Conservation (phyloP, 1,139 yeast species). For the Pichia sp. region DNA sequence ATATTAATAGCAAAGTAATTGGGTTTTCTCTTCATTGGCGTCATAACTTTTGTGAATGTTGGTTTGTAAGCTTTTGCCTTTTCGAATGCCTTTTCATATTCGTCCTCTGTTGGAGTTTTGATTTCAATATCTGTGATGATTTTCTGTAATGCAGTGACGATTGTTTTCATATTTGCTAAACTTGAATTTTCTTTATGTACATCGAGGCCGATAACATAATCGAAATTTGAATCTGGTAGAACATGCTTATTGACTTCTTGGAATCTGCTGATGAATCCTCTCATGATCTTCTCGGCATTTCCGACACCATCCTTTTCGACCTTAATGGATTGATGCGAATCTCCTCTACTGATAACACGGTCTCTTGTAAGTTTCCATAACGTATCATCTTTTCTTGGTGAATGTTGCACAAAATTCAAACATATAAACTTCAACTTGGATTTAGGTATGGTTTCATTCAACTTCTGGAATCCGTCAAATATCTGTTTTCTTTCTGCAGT, state of each 20-base stretch:
- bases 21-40: constrained; percentile 29
- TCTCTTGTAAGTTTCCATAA: constrained; percentile 53
- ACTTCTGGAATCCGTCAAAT: constrained; percentile 49
- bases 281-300: constrained; percentile 61
- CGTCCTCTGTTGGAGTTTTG: constrained; percentile 41
- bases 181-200: constrained; percentile 47
- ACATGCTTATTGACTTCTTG: constrained; percentile 49
- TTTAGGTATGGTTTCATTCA: constrained; percentile 36
- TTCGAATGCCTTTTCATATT: constrained; percentile 43
- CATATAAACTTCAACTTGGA: constrained; percentile 55
- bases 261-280: constrained; percentile 69
- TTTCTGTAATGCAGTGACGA: constrained; percentile 40
- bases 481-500: constrained; percentile 66
- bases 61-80: constrained; percentile 56
- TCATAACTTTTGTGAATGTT: constrained; percentile 39
- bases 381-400: constrained; percentile 27
- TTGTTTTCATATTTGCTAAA: constrained; percentile 45
- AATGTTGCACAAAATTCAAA: constrained; percentile 59
- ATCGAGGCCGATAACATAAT: constrained; percentile 56
- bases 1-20: constrained; percentile 40
- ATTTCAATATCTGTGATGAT: constrained; percentile 49
- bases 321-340: constrained; percentile 86
- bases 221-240: constrained; percentile 69
- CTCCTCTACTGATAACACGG: constrained; percentile 72
- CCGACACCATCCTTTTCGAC: constrained; percentile 43